These are phyloP conservation scores for Gossypium rotundifolium DNA, from an alignment of 345 rosid genomes.

Conservation along the genomic window DNA sequence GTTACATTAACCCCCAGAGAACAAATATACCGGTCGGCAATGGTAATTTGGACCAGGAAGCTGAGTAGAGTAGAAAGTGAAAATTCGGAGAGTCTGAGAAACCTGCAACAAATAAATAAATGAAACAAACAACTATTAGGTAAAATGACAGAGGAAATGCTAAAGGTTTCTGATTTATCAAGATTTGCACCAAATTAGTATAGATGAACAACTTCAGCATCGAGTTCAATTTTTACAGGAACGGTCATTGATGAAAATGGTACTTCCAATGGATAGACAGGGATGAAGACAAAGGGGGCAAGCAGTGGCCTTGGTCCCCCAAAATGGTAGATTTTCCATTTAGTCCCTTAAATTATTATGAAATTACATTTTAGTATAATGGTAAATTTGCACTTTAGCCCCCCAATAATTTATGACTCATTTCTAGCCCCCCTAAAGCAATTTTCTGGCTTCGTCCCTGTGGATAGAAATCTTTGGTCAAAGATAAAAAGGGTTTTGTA, in stretches of 20 bases:
- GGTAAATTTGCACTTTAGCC: too few relatives aligned
- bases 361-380: too few relatives aligned
- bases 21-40: not conserved
- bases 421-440: too few relatives aligned
- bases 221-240: not conserved
- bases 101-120: slow-evolving; percentile 41
- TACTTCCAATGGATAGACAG: not conserved
- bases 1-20: too few relatives aligned
- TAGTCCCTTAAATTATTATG: too few relatives aligned
- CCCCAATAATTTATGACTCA: too few relatives aligned
- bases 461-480: not conserved
- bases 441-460: too few relatives aligned
- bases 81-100: slow-evolving; percentile 75
- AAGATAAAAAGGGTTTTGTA: not conserved
- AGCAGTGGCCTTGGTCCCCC: too few relatives aligned
- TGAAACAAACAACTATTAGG: slow-evolving; percentile 6
- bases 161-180: not conserved
- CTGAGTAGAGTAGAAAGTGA: slow-evolving; percentile 81
- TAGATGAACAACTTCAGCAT: not conserved
- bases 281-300: too few relatives aligned
- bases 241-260: not conserved
- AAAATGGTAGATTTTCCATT: too few relatives aligned
- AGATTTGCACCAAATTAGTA: not conserved
- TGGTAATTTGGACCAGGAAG: slow-evolving; percentile 3
- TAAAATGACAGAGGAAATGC: not conserved